These are phyloP conservation scores for Erodium texanum DNA, from an alignment of 441 rosid species.

Conservation along the genomic window DNA sequence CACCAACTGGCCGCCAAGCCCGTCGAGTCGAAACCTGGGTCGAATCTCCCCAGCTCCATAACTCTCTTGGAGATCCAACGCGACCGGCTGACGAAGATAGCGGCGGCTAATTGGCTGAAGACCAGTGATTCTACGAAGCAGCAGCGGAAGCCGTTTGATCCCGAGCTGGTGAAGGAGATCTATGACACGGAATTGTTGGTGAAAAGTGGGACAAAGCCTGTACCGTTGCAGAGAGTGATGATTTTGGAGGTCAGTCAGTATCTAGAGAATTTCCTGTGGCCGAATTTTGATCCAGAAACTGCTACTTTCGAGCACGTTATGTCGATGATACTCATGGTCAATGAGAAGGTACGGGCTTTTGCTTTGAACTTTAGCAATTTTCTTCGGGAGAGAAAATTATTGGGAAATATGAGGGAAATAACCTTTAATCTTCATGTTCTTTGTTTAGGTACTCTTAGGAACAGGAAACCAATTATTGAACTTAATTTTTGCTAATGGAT, in stretches of 20 bases:
- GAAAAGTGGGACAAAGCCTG: slow-evolving; percentile 64
- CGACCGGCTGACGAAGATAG: slow-evolving; percentile 73
- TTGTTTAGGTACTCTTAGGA: not conserved
- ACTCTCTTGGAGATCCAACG: slow-evolving; percentile 88
- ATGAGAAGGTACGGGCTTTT: slow-evolving; percentile 64
- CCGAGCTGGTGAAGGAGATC: slow-evolving; percentile 71
- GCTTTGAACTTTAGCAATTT: not conserved
- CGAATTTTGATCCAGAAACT: slow-evolving; percentile 68
- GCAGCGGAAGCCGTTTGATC: slow-evolving; percentile 49
- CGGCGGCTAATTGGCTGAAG: slow-evolving; percentile 70
- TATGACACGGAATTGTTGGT: slow-evolving; percentile 74
- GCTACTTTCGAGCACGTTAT: slow-evolving; percentile 90
- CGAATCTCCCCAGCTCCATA: slow-evolving; percentile 63
- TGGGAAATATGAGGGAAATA: not conserved
- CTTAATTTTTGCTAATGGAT: not conserved
- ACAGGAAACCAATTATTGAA: not conserved
- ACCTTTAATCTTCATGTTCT: not conserved
- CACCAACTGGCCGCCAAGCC: slow-evolving; percentile 39
- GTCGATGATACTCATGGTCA: slow-evolving; percentile 96
- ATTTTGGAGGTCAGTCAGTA: slow-evolving; percentile 93
- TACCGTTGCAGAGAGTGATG: slow-evolving; percentile 91
- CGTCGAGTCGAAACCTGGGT: slow-evolving; percentile 59
- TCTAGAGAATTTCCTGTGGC: slow-evolving; percentile 94
- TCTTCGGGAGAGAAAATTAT: not conserved
- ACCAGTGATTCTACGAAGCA: slow-evolving; percentile 29